Percentiles rank a stretch among this genome's conserved stretches.
Conservation (phyloP, 305 asterid genomes). For the Salvia sclarea region DNA sequence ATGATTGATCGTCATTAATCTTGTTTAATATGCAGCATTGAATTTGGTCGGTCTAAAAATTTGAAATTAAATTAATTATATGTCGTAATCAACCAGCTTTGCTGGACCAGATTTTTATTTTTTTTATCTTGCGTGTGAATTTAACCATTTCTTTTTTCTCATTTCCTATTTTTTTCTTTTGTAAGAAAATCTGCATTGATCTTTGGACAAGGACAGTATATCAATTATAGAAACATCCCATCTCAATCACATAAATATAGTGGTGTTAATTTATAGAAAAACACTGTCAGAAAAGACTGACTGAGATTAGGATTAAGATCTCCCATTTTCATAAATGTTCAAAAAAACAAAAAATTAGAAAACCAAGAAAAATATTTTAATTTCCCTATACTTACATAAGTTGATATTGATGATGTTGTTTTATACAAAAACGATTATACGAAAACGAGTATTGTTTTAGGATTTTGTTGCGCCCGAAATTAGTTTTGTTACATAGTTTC, state of each 20-base stretch:
- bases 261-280: slow-evolving; percentile 29
- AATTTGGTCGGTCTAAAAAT: slow-evolving; percentile 17
- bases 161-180: slow-evolving; percentile 2
- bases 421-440: too few relatives aligned
- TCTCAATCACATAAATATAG: slow-evolving; percentile 33
- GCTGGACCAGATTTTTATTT: too few relatives aligned
- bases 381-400: neutral
- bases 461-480: too few relatives aligned
- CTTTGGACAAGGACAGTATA: slow-evolving; percentile 34
- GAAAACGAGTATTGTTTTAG: too few relatives aligned
- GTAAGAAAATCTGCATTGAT: slow-evolving; percentile 35
- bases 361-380: neutral
- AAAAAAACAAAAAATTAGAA: neutral
- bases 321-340: slow-evolving; percentile 5
- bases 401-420: neutral
- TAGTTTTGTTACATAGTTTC: neutral
- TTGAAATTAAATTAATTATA: slow-evolving; percentile 11
- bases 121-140: too few relatives aligned
- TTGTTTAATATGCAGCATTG: slow-evolving; percentile 1
- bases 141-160: too few relatives aligned
- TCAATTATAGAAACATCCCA: slow-evolving; percentile 28
- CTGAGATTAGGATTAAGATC: slow-evolving; percentile 34
- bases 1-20: neutral
- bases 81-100: slow-evolving; percentile 35
- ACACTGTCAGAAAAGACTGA: slow-evolving; percentile 32